Conservation (phyloP, 345 rosid species). For the Streptanthus diversifolius region DNA sequence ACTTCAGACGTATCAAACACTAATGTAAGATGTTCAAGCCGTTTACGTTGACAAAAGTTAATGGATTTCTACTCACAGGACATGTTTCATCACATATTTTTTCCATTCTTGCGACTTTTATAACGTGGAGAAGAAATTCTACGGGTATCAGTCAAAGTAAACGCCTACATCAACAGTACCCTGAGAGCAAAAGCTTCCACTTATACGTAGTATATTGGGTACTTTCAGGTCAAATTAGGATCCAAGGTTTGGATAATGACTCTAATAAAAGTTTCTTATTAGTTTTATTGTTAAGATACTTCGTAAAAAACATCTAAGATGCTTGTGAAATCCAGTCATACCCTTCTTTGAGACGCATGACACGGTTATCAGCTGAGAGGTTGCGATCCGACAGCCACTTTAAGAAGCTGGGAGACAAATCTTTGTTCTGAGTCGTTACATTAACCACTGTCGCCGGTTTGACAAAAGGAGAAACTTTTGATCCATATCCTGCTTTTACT, state of each 20-base stretch:
- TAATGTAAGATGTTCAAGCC: background rate
- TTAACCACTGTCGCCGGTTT: conserved; percentile 69
- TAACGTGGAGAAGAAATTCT: background rate
- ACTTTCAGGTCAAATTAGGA: background rate
- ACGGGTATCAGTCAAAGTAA: conserved; percentile 15
- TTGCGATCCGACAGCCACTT: conserved; percentile 77
- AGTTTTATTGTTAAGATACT: background rate
- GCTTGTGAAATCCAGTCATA: conserved; percentile 9
- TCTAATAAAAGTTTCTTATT: background rate
- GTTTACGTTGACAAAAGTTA: conserved; percentile 10
- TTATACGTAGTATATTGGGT: background rate
- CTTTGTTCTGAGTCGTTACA: conserved; percentile 55
- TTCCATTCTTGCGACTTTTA: conserved; percentile 5
- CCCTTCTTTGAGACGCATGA: conserved; percentile 97
- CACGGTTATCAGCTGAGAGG: conserved; percentile 65
- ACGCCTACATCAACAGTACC: background rate
- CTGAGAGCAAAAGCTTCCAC: background rate
- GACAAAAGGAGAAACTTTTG: conserved; percentile 86
- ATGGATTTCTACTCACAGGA: background rate
- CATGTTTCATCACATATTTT: background rate
- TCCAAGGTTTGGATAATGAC: background rate
- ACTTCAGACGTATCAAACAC: conserved; percentile 20
- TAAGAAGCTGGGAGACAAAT: conserved; percentile 66
- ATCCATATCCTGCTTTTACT: conserved; percentile 89
- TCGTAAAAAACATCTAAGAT: background rate